A percentile compares a stretch with the other conserved stretches of the same genome.
phyloP scores from a whole-genome alignment of 768 basidiomycete species.

The Asterophora parasitica region DNA sequence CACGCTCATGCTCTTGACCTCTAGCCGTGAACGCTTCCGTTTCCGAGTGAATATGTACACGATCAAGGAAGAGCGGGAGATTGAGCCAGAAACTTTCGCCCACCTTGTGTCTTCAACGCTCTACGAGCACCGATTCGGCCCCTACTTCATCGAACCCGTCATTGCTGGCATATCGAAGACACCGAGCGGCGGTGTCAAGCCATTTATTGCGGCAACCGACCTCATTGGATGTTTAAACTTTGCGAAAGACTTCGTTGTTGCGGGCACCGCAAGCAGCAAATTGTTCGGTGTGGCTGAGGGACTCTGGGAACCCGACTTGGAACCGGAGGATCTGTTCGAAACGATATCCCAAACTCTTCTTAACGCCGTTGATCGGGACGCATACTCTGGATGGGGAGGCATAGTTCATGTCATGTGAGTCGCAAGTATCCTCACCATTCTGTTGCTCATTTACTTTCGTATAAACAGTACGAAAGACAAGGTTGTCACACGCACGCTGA shows the following conservation, averaged over 20 bases:
- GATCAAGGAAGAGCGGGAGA: slow-evolving; percentile 97
- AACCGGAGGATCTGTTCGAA: slow-evolving; percentile 95
- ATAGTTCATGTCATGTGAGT: slow-evolving; percentile 93
- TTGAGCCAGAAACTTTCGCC: slow-evolving; percentile 93
- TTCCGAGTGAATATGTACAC: slow-evolving; percentile 98
- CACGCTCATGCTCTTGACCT: slow-evolving; percentile 8
- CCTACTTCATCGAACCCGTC: slow-evolving; percentile 96
- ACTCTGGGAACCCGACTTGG: slow-evolving; percentile 96
- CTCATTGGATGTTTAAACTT: slow-evolving; percentile 91
- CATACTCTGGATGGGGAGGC: slow-evolving; percentile 95
- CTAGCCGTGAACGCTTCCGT: slow-evolving; percentile 86
- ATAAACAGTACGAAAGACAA: slow-evolving; percentile 61
- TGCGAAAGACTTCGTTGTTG: slow-evolving; percentile 95
- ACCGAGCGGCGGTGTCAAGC: slow-evolving; percentile 67
- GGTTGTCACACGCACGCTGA: slow-evolving; percentile 80
- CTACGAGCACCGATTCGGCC: slow-evolving; percentile 93
- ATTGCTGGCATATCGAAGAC: slow-evolving; percentile 85
- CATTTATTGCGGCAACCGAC: slow-evolving; percentile 95
- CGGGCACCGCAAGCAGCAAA: slow-evolving; percentile 89
- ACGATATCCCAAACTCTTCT: slow-evolving; percentile 95
- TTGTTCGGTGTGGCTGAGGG: slow-evolving; percentile 97
- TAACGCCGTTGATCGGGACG: slow-evolving; percentile 94
- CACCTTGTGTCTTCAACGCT: slow-evolving; percentile 93
- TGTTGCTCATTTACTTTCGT: slow-evolving; percentile 1
- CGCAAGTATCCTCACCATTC: neutral